Base-by-base conservation (phyloP, 352 stramenopile genomes). In the Thraustochytrium sp. region DNA sequence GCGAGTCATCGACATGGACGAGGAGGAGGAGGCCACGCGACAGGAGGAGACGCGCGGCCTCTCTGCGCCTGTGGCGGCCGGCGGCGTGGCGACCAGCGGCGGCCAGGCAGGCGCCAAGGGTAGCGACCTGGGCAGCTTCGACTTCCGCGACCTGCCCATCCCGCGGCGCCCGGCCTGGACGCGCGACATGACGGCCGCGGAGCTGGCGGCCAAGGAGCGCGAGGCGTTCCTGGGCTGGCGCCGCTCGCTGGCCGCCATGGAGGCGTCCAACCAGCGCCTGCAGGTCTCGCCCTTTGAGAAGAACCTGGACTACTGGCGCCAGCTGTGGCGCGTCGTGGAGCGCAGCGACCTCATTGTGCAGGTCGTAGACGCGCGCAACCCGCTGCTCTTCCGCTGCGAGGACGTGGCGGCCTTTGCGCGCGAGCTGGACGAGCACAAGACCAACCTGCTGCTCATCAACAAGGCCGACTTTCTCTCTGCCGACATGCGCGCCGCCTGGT, bases 261-360 rank as follows among this genome's bases (percentile, higher is more conserved):
- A 85, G 51, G 62, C 46, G 11, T 31, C 65, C 11, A 64, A 82
- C 34, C 13, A 54, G n/a, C 16, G 26, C 61, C 86, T 93, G 38
- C 92, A 94, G 84, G 95, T 99, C 38, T 99, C 97, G 23, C 97
- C 97, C 23, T 99, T 99, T 86, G 97, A 99, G 89, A 99, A 99
- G 89, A 99, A 99, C 88, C 76, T 99, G 51, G 95, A 99, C 84
- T 97, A 99, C 36, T 99, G 97, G 97, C 92, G 96, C 48, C 97
- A 99, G 88, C 88, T 99, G 5, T 99, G 97, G 97, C 91, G 98
- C 44, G 97, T 99, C 29, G 90, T 98, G 51, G 97, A 99, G 88
- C 91, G 96, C 82, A 98, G 93, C 89, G 92, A 98, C 74, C 92
- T 98, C 62, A 91, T 99, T 65, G 90, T 99, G 38, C 97, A 99